Conservation (phyloP, 2,329 filamentous ascomycete species). For the Aspergillus transmontanensis region DNA sequence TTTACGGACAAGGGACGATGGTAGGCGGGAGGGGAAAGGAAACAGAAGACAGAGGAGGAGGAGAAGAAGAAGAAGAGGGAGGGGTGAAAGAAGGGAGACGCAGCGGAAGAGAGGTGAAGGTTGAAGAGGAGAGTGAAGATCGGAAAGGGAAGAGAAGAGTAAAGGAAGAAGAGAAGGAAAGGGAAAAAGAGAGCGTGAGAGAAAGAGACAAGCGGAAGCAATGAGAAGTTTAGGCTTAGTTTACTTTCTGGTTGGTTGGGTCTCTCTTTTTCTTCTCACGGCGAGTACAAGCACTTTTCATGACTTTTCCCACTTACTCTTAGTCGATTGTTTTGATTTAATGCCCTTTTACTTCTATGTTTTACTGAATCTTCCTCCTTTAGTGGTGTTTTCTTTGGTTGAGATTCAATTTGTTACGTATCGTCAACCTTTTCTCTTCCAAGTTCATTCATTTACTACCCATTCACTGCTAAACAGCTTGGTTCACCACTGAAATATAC, state of each 20-base stretch:
- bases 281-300: neutral
- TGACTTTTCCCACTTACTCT: neutral
- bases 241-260: neutral
- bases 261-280: neutral
- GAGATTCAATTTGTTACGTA: neutral
- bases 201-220: conserved; percentile 7
- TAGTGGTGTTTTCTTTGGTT: neutral
- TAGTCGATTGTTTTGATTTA: neutral
- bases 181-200: conserved; percentile 19
- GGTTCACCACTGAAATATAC: neutral
- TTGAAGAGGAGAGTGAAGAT: conserved; percentile 24
- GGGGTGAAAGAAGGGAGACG: conserved; percentile 17
- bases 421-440: neutral
- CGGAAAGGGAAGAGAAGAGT: conserved; percentile 20
- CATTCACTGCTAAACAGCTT: neutral
- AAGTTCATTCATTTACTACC: neutral
- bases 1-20: conserved; percentile 19
- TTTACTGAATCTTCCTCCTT: neutral
- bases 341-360: neutral
- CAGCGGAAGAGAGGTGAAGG: conserved; percentile 18
- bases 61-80: conserved; percentile 17
- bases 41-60: conserved; percentile 15
- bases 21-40: conserved; percentile 20
- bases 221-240: conserved; percentile 3
- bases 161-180: conserved; percentile 10